Evolutionary conservation across 163 green algal species (phyloP), one percentile per base, ranked within the genome.

Genomic region (Chloromonas sp.): DNA sequence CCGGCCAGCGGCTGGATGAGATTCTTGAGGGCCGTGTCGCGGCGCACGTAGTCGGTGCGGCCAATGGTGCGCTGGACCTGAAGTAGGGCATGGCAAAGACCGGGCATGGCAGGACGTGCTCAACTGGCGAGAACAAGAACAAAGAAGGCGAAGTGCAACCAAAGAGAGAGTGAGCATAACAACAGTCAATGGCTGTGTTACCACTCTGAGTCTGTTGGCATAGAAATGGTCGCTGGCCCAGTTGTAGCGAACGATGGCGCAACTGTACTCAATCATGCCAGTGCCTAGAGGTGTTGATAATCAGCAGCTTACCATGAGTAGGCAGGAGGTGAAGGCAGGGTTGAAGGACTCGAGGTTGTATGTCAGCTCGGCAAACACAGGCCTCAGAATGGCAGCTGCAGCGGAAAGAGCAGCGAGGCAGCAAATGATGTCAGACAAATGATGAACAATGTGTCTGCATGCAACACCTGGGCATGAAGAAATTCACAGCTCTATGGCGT

Each of bases 311-410:
- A 91, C 87, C 88, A 89, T 89, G 71, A 98, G 92, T 84, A 98
- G 87, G 82, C 94, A 93, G 36, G 92, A 92, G 8, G 95, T 96
- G 88, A 98, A 98, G 83, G 94, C 94, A 57, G 95, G 95, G 90
- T 98, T 98, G 94, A 98, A 98, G 0, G 94, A 96, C 92, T 98
- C 95, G 85, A 98, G 89, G 87, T 98, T 98, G 91, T 95, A 97
- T 14, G 92, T 95, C 79, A 98, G 93, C 92, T 98, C 95, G 62
- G 91, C 90, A 89, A 97, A 96, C n/a, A 97, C 95, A 1, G 93
- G 94, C 60, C 88, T 87, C 87, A 98, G 89, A 70, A 93, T 15
- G 13, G 71, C 60, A 8, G 14, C 79, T 62, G 78, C 36, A 81
- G 8, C 74, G 77, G 15, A 36, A 15, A 59, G 36, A 81, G 66